phyloP scores from a whole-genome alignment of 2,329 filamentous ascomycete species.

The Ilyonectria sp. region DNA sequence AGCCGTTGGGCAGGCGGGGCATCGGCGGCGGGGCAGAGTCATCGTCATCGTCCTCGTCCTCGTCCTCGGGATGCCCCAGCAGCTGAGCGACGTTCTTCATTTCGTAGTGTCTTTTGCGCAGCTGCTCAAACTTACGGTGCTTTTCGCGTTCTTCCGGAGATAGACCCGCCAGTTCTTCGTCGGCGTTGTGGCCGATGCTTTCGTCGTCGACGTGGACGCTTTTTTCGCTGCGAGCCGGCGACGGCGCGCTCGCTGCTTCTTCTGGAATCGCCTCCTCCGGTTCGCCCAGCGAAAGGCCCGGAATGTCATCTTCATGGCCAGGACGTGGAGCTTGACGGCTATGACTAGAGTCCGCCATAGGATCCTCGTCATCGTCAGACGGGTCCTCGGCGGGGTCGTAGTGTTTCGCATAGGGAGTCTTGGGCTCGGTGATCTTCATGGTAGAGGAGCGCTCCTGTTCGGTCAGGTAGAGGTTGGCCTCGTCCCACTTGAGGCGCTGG shows the following conservation, averaged over 20 bases:
- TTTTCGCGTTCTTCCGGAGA: conserved; percentile 87
- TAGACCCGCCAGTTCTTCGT: conserved; percentile 68
- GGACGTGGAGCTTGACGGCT: conserved; percentile 55
- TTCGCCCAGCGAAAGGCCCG: conserved; percentile 91
- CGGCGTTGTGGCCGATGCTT: conserved; percentile 71
- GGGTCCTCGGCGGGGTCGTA: conserved; percentile 93
- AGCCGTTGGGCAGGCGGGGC: conserved; percentile 61
- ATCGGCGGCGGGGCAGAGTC: conserved; percentile 56
- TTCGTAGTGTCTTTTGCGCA: conserved; percentile 98
- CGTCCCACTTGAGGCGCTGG: conserved; percentile 95
- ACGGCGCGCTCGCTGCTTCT: conserved; percentile 53
- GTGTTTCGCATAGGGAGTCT: conserved; percentile 94
- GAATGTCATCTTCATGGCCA: conserved; percentile 81
- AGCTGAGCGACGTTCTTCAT: conserved; percentile 95
- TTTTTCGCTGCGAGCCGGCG: conserved; percentile 65
- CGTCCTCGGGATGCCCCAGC: conserved; percentile 81
- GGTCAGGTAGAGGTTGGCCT: conserved; percentile 96
- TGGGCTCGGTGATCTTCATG: conserved; percentile 99
- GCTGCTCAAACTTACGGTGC: conserved; percentile 90
- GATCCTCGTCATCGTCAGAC: conserved; percentile 79
- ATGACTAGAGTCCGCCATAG: conserved; percentile 49
- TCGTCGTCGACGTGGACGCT: conserved; percentile 85
- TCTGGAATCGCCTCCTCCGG: conserved; percentile 82
- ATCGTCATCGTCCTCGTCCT: conserved; percentile 75
- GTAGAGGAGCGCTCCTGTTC: conserved; percentile 95